Evolutionary conservation across 2,329 filamentous ascomycete genomes (phyloP).

Genomic region (Tolypocladium pustulatum): DNA sequence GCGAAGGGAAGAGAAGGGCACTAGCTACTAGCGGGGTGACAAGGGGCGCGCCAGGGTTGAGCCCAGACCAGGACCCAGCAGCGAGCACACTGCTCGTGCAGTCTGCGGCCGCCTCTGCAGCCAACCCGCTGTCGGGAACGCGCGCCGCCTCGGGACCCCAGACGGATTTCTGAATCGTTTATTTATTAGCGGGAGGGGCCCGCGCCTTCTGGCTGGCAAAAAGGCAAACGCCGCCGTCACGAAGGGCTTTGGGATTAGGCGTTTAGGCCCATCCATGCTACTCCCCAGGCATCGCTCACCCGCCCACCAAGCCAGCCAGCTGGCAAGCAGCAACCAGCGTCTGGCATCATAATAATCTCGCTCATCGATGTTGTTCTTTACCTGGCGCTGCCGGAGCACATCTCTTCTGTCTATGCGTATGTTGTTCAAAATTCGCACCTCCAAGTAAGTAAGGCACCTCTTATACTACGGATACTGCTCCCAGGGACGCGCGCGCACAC

Average conservation of each 20-base stretch:
- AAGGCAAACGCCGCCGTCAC: background rate
- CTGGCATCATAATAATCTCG: background rate
- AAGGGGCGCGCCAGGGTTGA: background rate
- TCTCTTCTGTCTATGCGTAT: background rate
- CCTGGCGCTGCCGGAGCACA: background rate
- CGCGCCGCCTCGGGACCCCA: constrained; percentile 21
- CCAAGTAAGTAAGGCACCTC: background rate
- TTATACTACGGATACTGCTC: background rate
- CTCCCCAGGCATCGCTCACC: background rate
- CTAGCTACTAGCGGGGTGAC: background rate
- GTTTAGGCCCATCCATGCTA: background rate
- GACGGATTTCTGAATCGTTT: constrained; percentile 2
- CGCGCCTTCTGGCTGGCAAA: background rate
- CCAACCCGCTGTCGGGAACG: constrained; percentile 21
- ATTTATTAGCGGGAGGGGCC: constrained; percentile 1
- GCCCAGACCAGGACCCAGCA: constrained; percentile 3
- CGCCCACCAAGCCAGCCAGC: background rate
- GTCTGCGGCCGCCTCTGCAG: constrained; percentile 29
- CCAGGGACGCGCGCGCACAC: background rate
- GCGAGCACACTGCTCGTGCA: constrained; percentile 19
- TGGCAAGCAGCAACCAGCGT: background rate
- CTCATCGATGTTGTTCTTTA: background rate
- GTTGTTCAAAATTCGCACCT: background rate
- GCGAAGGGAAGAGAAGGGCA: background rate
- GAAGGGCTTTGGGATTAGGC: background rate